phyloP scores from a whole-genome alignment of 805 yeast genomes.

The Metschnikowia lochheadii region DNA sequence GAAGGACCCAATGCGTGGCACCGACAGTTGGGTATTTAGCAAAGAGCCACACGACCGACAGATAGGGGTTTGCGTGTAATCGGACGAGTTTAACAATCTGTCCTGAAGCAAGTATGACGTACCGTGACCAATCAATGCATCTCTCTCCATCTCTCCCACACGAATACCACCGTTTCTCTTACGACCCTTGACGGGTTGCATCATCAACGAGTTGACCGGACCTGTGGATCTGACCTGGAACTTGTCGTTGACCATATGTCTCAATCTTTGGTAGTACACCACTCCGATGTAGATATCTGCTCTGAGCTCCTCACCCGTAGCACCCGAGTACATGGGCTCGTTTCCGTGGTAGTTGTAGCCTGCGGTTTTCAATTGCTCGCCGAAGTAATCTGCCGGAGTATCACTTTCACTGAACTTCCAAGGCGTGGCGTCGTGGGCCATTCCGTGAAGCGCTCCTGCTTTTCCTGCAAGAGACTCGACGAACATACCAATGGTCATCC shows the following conservation, averaged over 20 bases:
- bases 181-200: slow-evolving; percentile 99
- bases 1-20: slow-evolving; percentile 82
- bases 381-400: slow-evolving; percentile 96
- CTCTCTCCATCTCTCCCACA: slow-evolving; percentile 99
- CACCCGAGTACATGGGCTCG: slow-evolving; percentile 98
- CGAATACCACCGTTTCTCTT: slow-evolving; percentile 99
- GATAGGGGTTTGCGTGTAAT: slow-evolving; percentile 84
- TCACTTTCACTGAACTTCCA: slow-evolving; percentile 89
- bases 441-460: slow-evolving; percentile 96
- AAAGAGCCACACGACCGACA: slow-evolving; percentile 94
- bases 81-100: slow-evolving; percentile 90
- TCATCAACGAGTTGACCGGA: slow-evolving; percentile 92
- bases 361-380: slow-evolving; percentile 80
- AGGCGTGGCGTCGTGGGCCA: slow-evolving; percentile 96
- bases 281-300: slow-evolving; percentile 96
- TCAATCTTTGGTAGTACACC: slow-evolving; percentile 94
- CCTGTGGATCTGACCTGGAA: slow-evolving; percentile 99
- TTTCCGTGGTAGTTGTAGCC: slow-evolving; percentile 98
- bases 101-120: slow-evolving; percentile 93
- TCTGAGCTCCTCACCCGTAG: slow-evolving; percentile 94
- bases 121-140: slow-evolving; percentile 98
- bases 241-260: slow-evolving; percentile 99
- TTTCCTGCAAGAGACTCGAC: slow-evolving; percentile 98
- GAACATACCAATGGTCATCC: slow-evolving; percentile 99
- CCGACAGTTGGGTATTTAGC: slow-evolving; percentile 82